phyloP scores from a whole-genome alignment of 2,329 filamentous ascomycete species.

The Lizonia empirigonia region DNA sequence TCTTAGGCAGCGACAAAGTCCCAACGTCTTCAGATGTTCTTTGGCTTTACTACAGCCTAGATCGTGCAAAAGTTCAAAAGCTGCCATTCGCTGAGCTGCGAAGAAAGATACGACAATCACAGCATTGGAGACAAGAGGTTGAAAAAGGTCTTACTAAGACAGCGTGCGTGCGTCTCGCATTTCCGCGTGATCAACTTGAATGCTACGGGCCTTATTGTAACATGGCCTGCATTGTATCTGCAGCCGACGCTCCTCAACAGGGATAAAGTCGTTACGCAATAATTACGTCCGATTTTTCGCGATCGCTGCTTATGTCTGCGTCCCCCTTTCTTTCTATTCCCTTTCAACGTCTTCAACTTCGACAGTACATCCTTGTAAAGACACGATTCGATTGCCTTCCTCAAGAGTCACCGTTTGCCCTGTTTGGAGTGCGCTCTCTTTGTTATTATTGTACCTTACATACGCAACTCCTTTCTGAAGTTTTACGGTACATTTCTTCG shows the following conservation, averaged over 20 bases:
- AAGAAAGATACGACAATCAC: neutral
- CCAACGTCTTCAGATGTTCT: neutral
- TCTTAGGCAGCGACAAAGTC: neutral
- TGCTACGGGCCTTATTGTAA: neutral
- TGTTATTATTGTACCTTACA: neutral
- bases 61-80: neutral
- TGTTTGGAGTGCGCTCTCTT: neutral
- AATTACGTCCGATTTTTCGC: too few species aligned
- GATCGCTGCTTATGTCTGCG: too few species aligned
- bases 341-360: neutral
- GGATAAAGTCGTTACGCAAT: neutral
- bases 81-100: neutral
- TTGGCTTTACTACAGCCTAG: neutral
- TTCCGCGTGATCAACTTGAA: neutral
- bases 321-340: neutral
- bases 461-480: neutral
- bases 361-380: neutral
- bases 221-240: neutral
- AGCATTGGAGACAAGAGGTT: neutral
- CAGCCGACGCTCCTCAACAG: neutral
- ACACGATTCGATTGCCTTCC: neutral
- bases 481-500: neutral
- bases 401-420: neutral
- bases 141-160: neutral
- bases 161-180: neutral